A percentile compares a stretch with the other conserved stretches of the same genome.
Evolutionary conservation across 1,139 yeast species (phyloP).

Genomic region (Taphrina deformans): DNA sequence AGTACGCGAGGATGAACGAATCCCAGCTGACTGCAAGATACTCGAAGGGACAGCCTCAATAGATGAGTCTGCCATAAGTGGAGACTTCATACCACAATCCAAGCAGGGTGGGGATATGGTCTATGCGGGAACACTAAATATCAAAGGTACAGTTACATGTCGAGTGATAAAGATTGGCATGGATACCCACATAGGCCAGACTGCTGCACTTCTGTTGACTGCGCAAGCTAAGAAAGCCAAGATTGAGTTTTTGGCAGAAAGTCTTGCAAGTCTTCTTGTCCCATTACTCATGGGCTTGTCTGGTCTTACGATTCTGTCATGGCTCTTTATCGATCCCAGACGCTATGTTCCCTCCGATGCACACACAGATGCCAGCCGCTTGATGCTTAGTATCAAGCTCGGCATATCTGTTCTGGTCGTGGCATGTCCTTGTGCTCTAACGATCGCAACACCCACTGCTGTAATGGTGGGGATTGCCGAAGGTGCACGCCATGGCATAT

Average conservation of each 20-base stretch:
- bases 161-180: conserved; percentile 70
- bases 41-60: conserved; percentile 74
- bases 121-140: conserved; percentile 89
- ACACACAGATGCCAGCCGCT: conserved; percentile 54
- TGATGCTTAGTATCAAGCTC: conserved; percentile 69
- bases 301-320: conserved; percentile 61
- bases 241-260: conserved; percentile 83
- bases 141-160: conserved; percentile 65
- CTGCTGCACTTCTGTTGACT: conserved; percentile 77
- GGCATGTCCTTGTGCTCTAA: conserved; percentile 97
- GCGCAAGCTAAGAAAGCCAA: conserved; percentile 91
- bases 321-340: conserved; percentile 54
- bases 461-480: conserved; percentile 98
- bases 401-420: conserved; percentile 94
- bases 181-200: conserved; percentile 81
- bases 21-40: conserved; percentile 88
- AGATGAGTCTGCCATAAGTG: conserved; percentile 86
- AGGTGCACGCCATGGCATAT: conserved; percentile 84
- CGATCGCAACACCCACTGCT: conserved; percentile 96
- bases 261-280: conserved; percentile 80
- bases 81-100: conserved; percentile 75
- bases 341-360: conserved; percentile 46
- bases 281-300: conserved; percentile 69
- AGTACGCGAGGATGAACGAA: conserved; percentile 77
- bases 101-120: conserved; percentile 64